Base-by-base conservation (phyloP, 179 eudicot genomes). In the Carnegiea gigantea region DNA sequence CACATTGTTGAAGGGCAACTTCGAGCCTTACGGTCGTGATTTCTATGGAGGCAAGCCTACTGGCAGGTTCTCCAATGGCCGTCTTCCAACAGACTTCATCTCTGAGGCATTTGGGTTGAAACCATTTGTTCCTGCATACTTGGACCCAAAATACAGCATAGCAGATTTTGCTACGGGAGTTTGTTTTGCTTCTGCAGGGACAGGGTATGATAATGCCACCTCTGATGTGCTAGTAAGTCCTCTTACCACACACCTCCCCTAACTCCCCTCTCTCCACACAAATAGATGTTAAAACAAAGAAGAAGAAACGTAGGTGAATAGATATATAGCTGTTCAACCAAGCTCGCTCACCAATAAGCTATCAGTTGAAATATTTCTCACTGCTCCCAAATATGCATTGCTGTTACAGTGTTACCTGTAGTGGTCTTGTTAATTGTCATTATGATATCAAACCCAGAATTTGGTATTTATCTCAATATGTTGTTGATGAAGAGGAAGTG, bases 1-100 rank as follows among this genome's bases (percentile, higher is more conserved):
- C 5, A 92, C 95, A 9, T 36, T 92, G 13, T 85, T 86, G n/a
- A 81, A 80, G 72, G 89, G 95, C 89, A 87, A 93, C 79, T 93
- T 93, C 77, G 78, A 75, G 71, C 97, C 97, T 9, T 93, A 93
- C 62, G 95, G 95, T 1, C 92, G 92, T 4, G 90, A 90, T 77
- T 90, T 87, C 53, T 9, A 23, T 4, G 89, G 88, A 14, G 92
- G 95, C 4, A 18, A 26, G 67, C 89, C 97, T 1, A 93, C 93
- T 0, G 97, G 88, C 0, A 83, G 86, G 78, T 86, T 86, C 57
- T 81, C 82, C 51, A 86, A 86, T 51, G 88, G 86, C 6, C 82
- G 88, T 40, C 82, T 86, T 33, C 86, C 88, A 33, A 36, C 88
- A 14, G 88, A 86, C 48, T 83, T 83, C 78, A 86, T 86, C 26